Base-by-base conservation (phyloP, 2,329 filamentous ascomycete species). In the Helminthosporium solani region DNA sequence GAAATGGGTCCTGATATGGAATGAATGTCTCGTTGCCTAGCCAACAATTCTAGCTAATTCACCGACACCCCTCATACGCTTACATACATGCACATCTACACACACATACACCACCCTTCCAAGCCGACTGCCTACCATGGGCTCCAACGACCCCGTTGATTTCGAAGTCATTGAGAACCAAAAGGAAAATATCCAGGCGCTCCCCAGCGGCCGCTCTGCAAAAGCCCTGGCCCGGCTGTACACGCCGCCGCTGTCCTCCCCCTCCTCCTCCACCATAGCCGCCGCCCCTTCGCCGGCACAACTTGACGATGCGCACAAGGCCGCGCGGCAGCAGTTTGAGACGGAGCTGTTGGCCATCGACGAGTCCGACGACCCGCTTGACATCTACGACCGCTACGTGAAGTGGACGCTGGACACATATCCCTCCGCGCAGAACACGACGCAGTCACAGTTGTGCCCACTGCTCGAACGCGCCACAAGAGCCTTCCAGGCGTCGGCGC, bases 401-500 rank as follows among this genome's bases (percentile, higher is more conserved):
- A 90, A 90, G 72, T 99, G 94, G 94, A 96, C 91, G 1, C 76
- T 97, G 21, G 89, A 96, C 70, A 87, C 92, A 42, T 99, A 97
- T 68, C 92, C 94, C 2, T 92, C 91, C 0, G 88, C 92, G 19
- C 91, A 96, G 74, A 90, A 91, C 43, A 96, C 91, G 23, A 81
- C 89, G 1, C 84, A 95, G 63, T 96, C 92, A n/a, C 89, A 94
- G 61, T 82, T 99, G 12, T 84, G 94, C 49, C 85, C 85, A 2
- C 78, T 97, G 5, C 85, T 99, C 5, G 95, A 99, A 74, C 87
- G 91, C 53, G 92, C 91, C 7, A 97, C 94, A 8, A 95, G 91
- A 67, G 75, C 88, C 0, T 96, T 99, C 68, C 84, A 95, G 51
- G 82, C 82, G n/a, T 87, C 87, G 1, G 64, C 84, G 35, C 88